Conservation (phyloP, 495 filamentous ascomycete species). For the Eremomyces bilateralis region DNA sequence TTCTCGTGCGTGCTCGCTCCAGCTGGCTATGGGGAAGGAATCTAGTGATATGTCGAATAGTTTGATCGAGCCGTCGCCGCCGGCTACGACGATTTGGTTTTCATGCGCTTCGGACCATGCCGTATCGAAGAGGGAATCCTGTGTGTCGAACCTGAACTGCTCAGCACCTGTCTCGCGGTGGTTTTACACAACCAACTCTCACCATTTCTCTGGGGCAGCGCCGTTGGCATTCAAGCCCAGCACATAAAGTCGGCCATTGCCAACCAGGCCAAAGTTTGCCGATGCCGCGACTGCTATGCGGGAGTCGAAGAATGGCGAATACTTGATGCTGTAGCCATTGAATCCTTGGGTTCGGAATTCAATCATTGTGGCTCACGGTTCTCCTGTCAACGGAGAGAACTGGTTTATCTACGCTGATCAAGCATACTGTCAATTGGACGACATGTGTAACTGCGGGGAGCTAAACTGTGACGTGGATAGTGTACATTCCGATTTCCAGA, state of each 20-base stretch:
- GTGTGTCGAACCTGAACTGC: slow-evolving; percentile 59
- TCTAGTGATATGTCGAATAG: slow-evolving; percentile 65
- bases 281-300: slow-evolving; percentile 69
- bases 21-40: slow-evolving; percentile 66
- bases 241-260: slow-evolving; percentile 76
- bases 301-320: slow-evolving; percentile 93
- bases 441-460: no score
- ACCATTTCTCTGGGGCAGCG: slow-evolving; percentile 63
- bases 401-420: no score
- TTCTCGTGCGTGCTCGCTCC: slow-evolving; percentile 81
- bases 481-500: no score
- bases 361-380: slow-evolving; percentile 35
- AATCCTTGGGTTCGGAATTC: slow-evolving; percentile 82
- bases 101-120: slow-evolving; percentile 89
- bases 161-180: not conserved
- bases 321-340: slow-evolving; percentile 89
- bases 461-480: no score
- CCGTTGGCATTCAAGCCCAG: slow-evolving; percentile 61
- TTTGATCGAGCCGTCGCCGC: slow-evolving; percentile 83
- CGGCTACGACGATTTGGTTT: slow-evolving; percentile 70
- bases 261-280: slow-evolving; percentile 88
- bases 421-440: no score
- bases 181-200: not conserved
- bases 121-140: slow-evolving; percentile 86
- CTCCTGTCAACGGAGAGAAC: no score